Base-by-base conservation (phyloP, 805 yeast species). In the Wickerhamomyces hampshirensis region DNA sequence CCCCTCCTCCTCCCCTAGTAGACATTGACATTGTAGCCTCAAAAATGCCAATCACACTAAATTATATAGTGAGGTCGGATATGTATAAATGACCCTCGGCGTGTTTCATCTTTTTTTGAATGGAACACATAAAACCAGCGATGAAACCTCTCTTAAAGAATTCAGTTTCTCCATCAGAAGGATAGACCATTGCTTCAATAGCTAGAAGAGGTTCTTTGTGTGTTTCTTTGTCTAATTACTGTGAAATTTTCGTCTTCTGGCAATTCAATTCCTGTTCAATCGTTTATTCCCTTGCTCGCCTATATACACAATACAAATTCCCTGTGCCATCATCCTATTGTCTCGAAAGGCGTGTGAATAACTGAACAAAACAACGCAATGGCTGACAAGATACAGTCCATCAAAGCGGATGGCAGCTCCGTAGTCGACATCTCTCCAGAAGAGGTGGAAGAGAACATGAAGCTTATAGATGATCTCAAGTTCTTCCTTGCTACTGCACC, bases 401-500 rank as follows among this genome's bases (percentile, higher is more conserved):
- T 33, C 28, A 36, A 30, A 17, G 23, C 39, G n/a, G 33, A 37
- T 5, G 12, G 21, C 15, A n/a, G n/a, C n/a, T n/a, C n/a, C n/a
- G n/a, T n/a, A n/a, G n/a, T n/a, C n/a, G n/a, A 37, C 2, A 42
- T 40, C 16, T 33, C 51, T 2, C 47, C 53, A 0, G 53, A 49
- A 19, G 52, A 53, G 30, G 56, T 64, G 3, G 71, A 68, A 38
- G 84, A 77, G 51, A 69, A 83, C 10, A 58, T 81, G 33, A 64
- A 80, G 37, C 63, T 78, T 31, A 78, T 83, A 17, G 88, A 83
- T 45, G 93, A 84, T 53, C 61, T 89, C 47, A 86, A 87, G 64
- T 82, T 82, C 61, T 91, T 91, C 53, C 64, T 91, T 31, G 85
- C 87, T 3, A 86, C 96, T 0, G 98, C 98, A 0, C 98, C 98